phyloP scores from a whole-genome alignment of 2,329 filamentous ascomycete genomes.

The Penicillium sp. region DNA sequence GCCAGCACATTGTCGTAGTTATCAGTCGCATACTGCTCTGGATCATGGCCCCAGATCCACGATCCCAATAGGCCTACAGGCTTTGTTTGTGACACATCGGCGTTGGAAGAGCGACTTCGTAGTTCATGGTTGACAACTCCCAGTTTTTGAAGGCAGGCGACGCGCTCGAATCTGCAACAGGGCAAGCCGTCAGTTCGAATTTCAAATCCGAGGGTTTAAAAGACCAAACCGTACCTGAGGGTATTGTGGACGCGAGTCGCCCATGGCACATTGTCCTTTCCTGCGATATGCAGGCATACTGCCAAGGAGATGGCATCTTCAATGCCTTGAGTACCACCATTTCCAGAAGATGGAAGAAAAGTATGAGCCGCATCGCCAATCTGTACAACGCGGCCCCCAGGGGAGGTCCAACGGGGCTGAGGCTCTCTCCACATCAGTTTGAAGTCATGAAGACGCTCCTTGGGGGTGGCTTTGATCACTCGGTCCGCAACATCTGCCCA shows the following conservation, averaged over 20 bases:
- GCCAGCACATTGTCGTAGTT: slow-evolving; percentile 24
- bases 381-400: slow-evolving; percentile 43
- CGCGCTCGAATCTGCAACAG: slow-evolving; percentile 12
- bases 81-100: background rate
- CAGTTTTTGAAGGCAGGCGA: slow-evolving; percentile 11
- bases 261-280: slow-evolving; percentile 14
- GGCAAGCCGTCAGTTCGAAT: too few relatives aligned
- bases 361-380: slow-evolving; percentile 54
- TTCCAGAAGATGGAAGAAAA: slow-evolving; percentile 49
- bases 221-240: slow-evolving; percentile 8
- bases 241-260: slow-evolving; percentile 15
- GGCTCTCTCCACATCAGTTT: slow-evolving; percentile 10
- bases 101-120: slow-evolving; percentile 1
- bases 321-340: slow-evolving; percentile 51
- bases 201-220: too few relatives aligned
- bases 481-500: slow-evolving; percentile 12
- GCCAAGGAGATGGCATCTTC: slow-evolving; percentile 52
- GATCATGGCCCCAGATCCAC: slow-evolving; percentile 19
- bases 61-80: slow-evolving; percentile 6
- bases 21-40: slow-evolving; percentile 24
- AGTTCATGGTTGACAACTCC: slow-evolving; percentile 5
- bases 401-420: slow-evolving; percentile 40
- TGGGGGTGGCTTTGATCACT: slow-evolving; percentile 9
- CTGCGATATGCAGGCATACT: slow-evolving; percentile 38
- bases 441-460: slow-evolving; percentile 3